A percentile compares a stretch with the other conserved stretches of the same genome.
Conservation (phyloP, 768 basidiomycete species). For the Macrolepiota albuminosa region DNA sequence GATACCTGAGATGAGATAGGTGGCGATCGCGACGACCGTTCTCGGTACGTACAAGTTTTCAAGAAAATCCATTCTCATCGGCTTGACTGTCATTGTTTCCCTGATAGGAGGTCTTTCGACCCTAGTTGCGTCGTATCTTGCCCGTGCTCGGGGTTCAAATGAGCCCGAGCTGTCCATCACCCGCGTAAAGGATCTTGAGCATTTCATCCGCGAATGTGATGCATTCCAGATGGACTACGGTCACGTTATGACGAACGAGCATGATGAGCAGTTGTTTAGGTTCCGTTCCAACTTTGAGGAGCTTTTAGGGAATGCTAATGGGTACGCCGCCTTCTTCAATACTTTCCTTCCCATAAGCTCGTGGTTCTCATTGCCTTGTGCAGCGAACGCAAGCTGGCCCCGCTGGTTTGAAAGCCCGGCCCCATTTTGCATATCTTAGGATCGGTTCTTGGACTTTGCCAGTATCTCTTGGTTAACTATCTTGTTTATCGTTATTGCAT, state of each 20-base stretch:
- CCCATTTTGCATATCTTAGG: background rate
- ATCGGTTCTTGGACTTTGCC: background rate
- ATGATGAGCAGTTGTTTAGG: conserved; percentile 29
- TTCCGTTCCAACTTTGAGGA: conserved; percentile 42
- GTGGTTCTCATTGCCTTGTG: background rate
- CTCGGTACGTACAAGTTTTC: conserved; percentile 25
- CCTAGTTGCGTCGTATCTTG: conserved; percentile 69
- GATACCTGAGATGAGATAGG: conserved; percentile 17
- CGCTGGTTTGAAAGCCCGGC: background rate
- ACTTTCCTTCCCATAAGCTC: background rate
- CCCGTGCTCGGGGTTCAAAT: conserved; percentile 63
- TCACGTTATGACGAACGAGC: conserved; percentile 29
- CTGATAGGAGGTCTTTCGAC: conserved; percentile 57
- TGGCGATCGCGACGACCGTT: conserved; percentile 31
- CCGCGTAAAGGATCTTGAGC: conserved; percentile 58
- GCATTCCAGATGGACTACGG: conserved; percentile 60
- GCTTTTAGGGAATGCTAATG: conserved; percentile 38
- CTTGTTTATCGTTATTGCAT: conserved; percentile 1
- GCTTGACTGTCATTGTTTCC: background rate
- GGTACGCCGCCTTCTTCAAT: conserved; percentile 21
- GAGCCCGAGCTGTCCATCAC: conserved; percentile 62
- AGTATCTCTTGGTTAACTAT: background rate
- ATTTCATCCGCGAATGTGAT: conserved; percentile 59
- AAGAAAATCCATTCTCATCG: background rate
- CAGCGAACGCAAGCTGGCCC: conserved; percentile 19